Conservation (phyloP, 345 rosid species). For the Lepidium africanum region DNA sequence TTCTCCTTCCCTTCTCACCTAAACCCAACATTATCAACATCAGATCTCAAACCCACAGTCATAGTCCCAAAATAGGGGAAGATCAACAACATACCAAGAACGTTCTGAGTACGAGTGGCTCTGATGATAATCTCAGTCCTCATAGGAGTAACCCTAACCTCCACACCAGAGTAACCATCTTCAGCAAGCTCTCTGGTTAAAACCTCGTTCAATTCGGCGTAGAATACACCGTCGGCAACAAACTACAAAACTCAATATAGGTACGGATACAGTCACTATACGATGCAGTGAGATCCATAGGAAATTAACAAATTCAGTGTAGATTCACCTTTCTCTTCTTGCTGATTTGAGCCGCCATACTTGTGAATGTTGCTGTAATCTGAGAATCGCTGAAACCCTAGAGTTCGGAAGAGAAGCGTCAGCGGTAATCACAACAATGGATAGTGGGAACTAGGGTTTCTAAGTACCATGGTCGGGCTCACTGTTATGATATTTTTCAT, state of each 20-base stretch:
- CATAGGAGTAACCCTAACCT: slow-evolving; percentile 85
- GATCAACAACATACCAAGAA: slow-evolving; percentile 46
- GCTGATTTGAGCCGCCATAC: slow-evolving; percentile 66
- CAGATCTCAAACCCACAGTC: not conserved
- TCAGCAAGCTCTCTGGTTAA: slow-evolving; percentile 73
- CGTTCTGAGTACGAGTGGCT: slow-evolving; percentile 83
- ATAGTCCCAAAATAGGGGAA: not conserved
- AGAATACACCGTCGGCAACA: slow-evolving; percentile 77
- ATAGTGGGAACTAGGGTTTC: not conserved
- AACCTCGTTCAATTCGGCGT: slow-evolving; percentile 69
- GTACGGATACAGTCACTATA: not conserved
- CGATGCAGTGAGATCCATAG: not conserved
- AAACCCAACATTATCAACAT: not conserved
- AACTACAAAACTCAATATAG: slow-evolving; percentile 33
- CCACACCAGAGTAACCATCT: slow-evolving; percentile 95
- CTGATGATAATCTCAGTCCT: slow-evolving; percentile 85
- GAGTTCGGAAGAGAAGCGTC: not conserved
- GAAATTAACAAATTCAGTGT: not conserved
- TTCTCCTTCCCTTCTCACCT: slow-evolving; percentile 87
- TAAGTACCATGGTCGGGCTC: not conserved
- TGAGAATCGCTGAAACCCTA: not conserved
- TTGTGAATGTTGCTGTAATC: not conserved
- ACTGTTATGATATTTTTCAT: not conserved
- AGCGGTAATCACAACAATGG: not conserved
- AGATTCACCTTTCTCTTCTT: slow-evolving; percentile 61